Base-by-base conservation (phyloP, 202 grass and related monocot species). In the Schoenoplectus triqueter region DNA sequence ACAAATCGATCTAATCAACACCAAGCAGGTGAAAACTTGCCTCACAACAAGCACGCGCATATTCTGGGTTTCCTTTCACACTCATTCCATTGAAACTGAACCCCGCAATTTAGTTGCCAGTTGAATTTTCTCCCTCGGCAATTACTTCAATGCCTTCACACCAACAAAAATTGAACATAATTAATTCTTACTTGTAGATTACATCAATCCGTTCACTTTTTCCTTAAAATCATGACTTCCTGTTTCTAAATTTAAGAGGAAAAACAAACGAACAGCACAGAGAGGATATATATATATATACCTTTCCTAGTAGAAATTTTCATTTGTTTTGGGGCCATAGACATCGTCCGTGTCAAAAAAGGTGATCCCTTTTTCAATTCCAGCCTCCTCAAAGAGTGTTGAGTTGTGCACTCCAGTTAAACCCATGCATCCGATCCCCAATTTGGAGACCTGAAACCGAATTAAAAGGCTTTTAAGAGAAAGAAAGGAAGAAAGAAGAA, bases 261-360 rank as follows among this genome's bases (percentile, higher is more conserved):
- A 20, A 1, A 77, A 0, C 44, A 4, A 44, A 57, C 10, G 4
- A 5, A 11, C 6, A 49, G 4, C 31, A 20, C 0, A 0, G 2
- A 80, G 17, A 59, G 17, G 4, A 31, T 31, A 31, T 31, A 31
- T 31, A 66, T 20, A 80, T 59, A 3, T 59, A 55, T 52, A 67
- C 92, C 86, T 98, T 93, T 45, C 91, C 92, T 7, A 98, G 64
- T 3, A 98, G 81, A 88, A 93, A 31, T 31, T 73, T 70, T 98
- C 89, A 20, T 95, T 95, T 48, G 84, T 88, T 69, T 89, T 69
- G 20, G 85, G 86, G 45, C 89, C 95, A 45, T 98, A 98, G 7
- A 61, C 87, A 81, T 95, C 91, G 2, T 92, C 56, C 7, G 91
- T 98, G 85, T 98, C 95, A 42, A 98, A 95, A 82, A 98, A 95